Base-by-base conservation (phyloP, 2,329 filamentous ascomycete genomes). In the Ophiocordyceps camponoti-rufipedis region DNA sequence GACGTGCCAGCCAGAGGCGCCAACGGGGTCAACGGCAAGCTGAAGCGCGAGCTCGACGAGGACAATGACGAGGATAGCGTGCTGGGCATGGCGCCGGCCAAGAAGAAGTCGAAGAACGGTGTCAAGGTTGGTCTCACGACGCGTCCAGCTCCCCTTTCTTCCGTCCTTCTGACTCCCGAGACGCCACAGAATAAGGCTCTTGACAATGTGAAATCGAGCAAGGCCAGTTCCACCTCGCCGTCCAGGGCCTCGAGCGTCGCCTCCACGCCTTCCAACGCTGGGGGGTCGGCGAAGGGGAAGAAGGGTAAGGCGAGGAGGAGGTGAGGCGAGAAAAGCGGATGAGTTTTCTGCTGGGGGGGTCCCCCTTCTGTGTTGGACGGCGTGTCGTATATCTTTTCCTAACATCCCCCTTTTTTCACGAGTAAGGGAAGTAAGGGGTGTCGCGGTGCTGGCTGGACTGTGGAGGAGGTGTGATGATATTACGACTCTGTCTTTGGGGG, bases 41-140 rank as follows among this genome's bases (percentile, higher is more conserved):
- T 74, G 33, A 91, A 91, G 68, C 78, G 85, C 53, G 81, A 85
- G 55, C 67, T 67, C 3, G 82, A 83, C 7, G 86, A 89, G 42
- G 86, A 91, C 39, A 86, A 91, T 44, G 85, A 88, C 46, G 85
- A 91, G 54, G 82, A 85, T 48, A 82, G 80, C 49, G 77, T 88
- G 45, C 72, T 91, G 45, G 84, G 84, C 41, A 78, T 83, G 61
- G 79, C 78, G 1, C 86, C 87, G n/a, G 80, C 80, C 1, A 94
- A 94, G 75, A 96, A 96, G 74, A 94, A 93, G 75, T 73, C 79
- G 14, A 93, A 93, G 72, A 85, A 84, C 54, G 80, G 80, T 45
- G 82, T 87, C 49, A 93, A 94, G 76, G 86, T 91, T 70, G 33
- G 49, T 46, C n/a, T 38, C n/a, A 9, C 16, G 7, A 1, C 4